These are phyloP conservation scores for Scleromitrula shiraiana DNA, from an alignment of 2,329 filamentous ascomycete genomes.

Conservation along the genomic window DNA sequence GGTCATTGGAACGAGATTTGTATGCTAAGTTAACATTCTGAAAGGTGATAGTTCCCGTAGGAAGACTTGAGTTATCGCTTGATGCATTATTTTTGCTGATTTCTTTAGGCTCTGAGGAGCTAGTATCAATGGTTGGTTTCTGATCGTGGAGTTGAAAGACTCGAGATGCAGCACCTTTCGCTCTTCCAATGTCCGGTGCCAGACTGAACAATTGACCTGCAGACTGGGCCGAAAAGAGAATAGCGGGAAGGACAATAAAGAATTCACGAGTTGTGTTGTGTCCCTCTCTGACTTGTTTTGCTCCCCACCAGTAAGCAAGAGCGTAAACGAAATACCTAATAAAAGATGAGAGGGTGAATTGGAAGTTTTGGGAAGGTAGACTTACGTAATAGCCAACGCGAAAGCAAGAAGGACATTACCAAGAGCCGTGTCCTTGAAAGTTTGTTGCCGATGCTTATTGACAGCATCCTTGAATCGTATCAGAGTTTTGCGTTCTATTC, in stretches of 20 bases:
- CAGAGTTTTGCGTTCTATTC: constrained; percentile 44
- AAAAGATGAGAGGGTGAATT: too few species aligned
- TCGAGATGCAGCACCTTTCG: constrained; percentile 51
- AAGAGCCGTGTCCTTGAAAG: constrained; percentile 39
- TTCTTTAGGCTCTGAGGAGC: too few species aligned
- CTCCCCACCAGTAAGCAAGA: constrained; percentile 74
- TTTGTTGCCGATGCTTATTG: constrained; percentile 45
- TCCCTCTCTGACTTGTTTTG: constrained; percentile 59
- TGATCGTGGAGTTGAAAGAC: constrained; percentile 44
- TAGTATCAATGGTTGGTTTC: constrained; percentile 31
- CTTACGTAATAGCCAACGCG: constrained; percentile 32
- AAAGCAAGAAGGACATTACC: constrained; percentile 54
- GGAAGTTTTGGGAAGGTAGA: too few species aligned
- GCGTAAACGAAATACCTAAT: constrained; percentile 63
- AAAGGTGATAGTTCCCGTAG: constrained; percentile 40
- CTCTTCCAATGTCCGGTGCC: constrained; percentile 65
- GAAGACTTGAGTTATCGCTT: background rate
- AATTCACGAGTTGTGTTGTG: constrained; percentile 60
- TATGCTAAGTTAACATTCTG: constrained; percentile 56
- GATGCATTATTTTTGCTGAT: too few species aligned
- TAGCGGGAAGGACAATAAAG: constrained; percentile 63
- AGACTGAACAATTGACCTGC: constrained; percentile 70
- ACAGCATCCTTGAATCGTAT: constrained; percentile 45
- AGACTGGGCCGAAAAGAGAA: constrained; percentile 64
- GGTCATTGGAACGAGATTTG: constrained; percentile 49